Conservation (phyloP, 192 early-diverging fungal genomes). For the Umbelopsis sp. region DNA sequence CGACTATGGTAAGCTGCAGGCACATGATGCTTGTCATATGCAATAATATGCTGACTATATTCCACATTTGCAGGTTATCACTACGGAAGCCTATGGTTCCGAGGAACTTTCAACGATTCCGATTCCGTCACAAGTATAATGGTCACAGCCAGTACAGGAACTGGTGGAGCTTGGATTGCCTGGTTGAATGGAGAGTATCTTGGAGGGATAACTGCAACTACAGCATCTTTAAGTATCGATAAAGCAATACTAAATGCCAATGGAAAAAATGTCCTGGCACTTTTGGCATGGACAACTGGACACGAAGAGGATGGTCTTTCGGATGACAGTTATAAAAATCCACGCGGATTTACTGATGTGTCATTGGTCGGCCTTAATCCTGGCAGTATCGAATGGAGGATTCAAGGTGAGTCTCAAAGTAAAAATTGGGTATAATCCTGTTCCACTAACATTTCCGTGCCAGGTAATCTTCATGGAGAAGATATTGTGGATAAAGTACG, state of each 20-base stretch:
- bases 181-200: conserved; percentile 17
- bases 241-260: not conserved
- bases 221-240: not conserved
- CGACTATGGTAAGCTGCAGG: too few relatives aligned
- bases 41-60: too few relatives aligned
- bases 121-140: not conserved
- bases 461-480: conserved; percentile 18
- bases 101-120: not conserved
- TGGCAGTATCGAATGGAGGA: too few relatives aligned
- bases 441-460: too few relatives aligned
- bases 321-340: not conserved
- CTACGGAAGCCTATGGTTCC: conserved; percentile 9
- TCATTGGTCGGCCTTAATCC: too few relatives aligned
- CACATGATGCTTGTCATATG: too few relatives aligned
- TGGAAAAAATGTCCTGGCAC: not conserved
- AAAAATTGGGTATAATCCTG: too few relatives aligned
- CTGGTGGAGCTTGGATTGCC: not conserved
- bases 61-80: not conserved
- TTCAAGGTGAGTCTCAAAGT: too few relatives aligned
- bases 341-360: too few relatives aligned
- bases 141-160: not conserved
- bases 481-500: conserved; percentile 12
- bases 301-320: conserved; percentile 4
- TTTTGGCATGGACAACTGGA: not conserved
- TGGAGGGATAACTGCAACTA: not conserved